A percentile compares a stretch with the other conserved stretches of the same genome.
Conservation (phyloP, 345 rosid genomes). For the Populus ilicifolia region DNA sequence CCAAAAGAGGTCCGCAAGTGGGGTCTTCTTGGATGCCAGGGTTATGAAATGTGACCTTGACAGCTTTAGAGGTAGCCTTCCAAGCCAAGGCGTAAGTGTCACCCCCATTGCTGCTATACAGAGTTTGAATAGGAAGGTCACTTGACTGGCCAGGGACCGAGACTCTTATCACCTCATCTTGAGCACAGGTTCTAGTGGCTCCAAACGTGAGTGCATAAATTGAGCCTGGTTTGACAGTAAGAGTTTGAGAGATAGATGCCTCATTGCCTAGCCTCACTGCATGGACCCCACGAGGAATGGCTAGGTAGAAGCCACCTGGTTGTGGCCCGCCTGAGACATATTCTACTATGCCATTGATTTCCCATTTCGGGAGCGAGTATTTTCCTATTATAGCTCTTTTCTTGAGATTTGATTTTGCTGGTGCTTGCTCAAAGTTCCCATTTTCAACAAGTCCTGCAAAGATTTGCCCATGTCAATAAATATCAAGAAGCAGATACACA, state of each 20-base stretch:
- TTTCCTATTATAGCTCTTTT: slow-evolving; percentile 66
- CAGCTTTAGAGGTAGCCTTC: slow-evolving; percentile 42
- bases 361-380: slow-evolving; percentile 82
- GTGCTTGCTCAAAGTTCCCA: slow-evolving; percentile 65
- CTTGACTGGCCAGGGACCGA: slow-evolving; percentile 48
- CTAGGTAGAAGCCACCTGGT: slow-evolving; percentile 67
- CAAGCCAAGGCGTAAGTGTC: slow-evolving; percentile 81
- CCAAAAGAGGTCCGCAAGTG: slow-evolving; percentile 78
- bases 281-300: slow-evolving; percentile 70
- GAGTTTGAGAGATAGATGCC: slow-evolving; percentile 62
- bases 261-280: slow-evolving; percentile 81
- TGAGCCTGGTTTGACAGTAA: slow-evolving; percentile 40
- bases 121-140: slow-evolving; percentile 60
- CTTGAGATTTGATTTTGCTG: slow-evolving; percentile 52
- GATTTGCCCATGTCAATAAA: neutral
- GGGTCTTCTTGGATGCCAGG: slow-evolving; percentile 82
- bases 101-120: slow-evolving; percentile 70
- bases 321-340: slow-evolving; percentile 75
- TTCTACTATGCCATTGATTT: slow-evolving; percentile 63
- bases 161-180: slow-evolving; percentile 58
- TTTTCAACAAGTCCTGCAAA: slow-evolving; percentile 53
- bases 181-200: slow-evolving; percentile 73
- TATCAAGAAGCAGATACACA: no score
- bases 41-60: slow-evolving; percentile 65
- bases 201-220: slow-evolving; percentile 73